Conservation (phyloP, 176 grass and related monocot genomes). For the Triticum dicoccoides region DNA sequence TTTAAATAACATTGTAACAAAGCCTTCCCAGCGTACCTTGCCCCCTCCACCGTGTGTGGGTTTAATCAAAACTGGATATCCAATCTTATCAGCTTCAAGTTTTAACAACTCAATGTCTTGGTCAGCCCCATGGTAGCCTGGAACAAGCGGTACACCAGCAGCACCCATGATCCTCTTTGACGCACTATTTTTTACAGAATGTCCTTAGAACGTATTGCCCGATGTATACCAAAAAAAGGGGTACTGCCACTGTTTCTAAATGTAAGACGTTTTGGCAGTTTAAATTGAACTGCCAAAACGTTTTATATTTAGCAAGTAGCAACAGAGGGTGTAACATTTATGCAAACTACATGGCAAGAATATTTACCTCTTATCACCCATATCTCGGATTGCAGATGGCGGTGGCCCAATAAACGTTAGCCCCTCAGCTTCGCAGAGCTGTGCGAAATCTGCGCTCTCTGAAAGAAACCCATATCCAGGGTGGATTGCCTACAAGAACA, state of each 20-base stretch:
- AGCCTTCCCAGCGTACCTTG: slow-evolving; percentile 50
- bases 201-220: background rate
- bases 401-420: slow-evolving; percentile 88
- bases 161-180: slow-evolving; percentile 97
- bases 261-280: too few relatives aligned
- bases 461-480: slow-evolving; percentile 97
- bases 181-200: slow-evolving; percentile 48
- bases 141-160: slow-evolving; percentile 80
- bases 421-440: slow-evolving; percentile 75
- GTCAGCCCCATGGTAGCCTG: slow-evolving; percentile 84
- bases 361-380: slow-evolving; percentile 92
- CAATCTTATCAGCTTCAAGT: slow-evolving; percentile 85
- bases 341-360: background rate
- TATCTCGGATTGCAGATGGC: slow-evolving; percentile 81
- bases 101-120: slow-evolving; percentile 81
- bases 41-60: slow-evolving; percentile 96
- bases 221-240: too few relatives aligned
- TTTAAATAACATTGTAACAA: background rate
- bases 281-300: too few relatives aligned
- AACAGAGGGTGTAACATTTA: background rate
- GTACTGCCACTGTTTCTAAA: too few relatives aligned
- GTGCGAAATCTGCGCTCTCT: slow-evolving; percentile 88
- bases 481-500: slow-evolving; percentile 65
- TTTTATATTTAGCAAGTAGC: too few relatives aligned
- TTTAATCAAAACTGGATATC: slow-evolving; percentile 93